These are phyloP conservation scores for Nitzschia sp. DNA, from an alignment of 108 stramenopile species.

Conservation along the genomic window DNA sequence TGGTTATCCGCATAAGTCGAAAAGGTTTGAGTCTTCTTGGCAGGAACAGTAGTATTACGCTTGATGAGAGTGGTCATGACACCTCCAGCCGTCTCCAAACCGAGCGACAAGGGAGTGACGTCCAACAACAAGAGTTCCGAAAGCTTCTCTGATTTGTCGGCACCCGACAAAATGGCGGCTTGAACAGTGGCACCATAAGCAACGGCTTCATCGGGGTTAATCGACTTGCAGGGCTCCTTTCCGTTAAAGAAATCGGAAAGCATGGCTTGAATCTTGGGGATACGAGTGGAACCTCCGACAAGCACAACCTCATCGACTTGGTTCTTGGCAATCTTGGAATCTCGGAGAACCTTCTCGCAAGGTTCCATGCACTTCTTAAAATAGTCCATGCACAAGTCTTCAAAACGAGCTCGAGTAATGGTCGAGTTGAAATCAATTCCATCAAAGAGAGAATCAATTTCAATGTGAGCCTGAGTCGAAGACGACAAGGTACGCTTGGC, in stretches of 20 bases:
- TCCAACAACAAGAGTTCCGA: constrained; percentile 95
- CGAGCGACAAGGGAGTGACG: constrained; percentile 97
- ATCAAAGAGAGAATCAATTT: constrained; percentile 99
- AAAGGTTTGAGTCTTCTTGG: constrained; percentile 99
- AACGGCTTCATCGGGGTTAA: constrained; percentile 98
- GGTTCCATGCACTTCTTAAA: constrained; percentile 99
- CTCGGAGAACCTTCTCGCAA: constrained; percentile 97
- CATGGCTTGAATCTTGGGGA: constrained; percentile 96
- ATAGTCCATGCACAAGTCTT: constrained; percentile 97
- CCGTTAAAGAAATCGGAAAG: constrained; percentile 99
- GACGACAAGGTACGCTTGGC: constrained; percentile 99
- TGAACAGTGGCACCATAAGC: constrained; percentile 96
- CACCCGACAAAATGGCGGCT: constrained; percentile 92
- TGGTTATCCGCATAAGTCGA: constrained; percentile 99
- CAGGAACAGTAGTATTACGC: constrained; percentile 94
- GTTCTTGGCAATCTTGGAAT: constrained; percentile 96
- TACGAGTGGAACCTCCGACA: constrained; percentile 98
- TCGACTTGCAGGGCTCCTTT: constrained; percentile 97
- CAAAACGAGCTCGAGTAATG: constrained; percentile 97
- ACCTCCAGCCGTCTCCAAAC: constrained; percentile 96
- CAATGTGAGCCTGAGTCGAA: constrained; percentile 99
- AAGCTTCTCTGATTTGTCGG: constrained; percentile 97
- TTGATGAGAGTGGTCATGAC: constrained; percentile 96
- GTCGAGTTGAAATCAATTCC: constrained; percentile 99
- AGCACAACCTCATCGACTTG: constrained; percentile 95